These are phyloP conservation scores for Adansonia rubrostipa DNA, from an alignment of 441 rosid genomes.

Conservation along the genomic window DNA sequence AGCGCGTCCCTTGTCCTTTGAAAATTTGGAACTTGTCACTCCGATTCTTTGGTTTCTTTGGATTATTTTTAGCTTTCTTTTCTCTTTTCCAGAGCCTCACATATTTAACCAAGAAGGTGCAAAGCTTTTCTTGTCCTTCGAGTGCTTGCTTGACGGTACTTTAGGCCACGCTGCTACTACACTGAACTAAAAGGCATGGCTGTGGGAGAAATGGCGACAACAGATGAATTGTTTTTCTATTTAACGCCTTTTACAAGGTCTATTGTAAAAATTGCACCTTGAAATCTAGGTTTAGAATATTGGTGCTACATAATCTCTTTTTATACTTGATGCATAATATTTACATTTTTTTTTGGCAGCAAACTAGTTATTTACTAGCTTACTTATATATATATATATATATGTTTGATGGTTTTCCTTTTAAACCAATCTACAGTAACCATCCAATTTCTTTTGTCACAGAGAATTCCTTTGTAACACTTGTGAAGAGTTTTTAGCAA, in stretches of 20 bases:
- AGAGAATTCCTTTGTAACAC: no score
- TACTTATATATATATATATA: background rate
- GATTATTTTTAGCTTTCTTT: background rate
- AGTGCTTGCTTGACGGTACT: background rate
- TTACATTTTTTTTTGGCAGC: no score
- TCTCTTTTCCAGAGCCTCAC: no score
- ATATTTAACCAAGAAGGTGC: no score
- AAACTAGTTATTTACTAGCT: background rate
- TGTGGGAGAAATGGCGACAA: background rate
- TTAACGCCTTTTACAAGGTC: background rate
- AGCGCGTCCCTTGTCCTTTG: background rate
- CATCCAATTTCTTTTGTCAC: no score
- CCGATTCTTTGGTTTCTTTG: background rate
- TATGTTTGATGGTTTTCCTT: no score
- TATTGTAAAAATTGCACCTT: background rate
- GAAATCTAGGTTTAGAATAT: no score
- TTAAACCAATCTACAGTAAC: no score
- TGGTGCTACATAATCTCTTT: no score
- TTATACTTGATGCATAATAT: no score
- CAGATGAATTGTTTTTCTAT: background rate
- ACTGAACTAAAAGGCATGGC: background rate
- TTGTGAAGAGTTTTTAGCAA: background rate
- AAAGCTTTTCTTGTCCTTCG: no score
- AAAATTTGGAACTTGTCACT: background rate
- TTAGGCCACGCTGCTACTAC: background rate